These are phyloP conservation scores for Ceraceosorus guamensis DNA, from an alignment of 1,284 basidiomycete genomes.

Conservation along the genomic window DNA sequence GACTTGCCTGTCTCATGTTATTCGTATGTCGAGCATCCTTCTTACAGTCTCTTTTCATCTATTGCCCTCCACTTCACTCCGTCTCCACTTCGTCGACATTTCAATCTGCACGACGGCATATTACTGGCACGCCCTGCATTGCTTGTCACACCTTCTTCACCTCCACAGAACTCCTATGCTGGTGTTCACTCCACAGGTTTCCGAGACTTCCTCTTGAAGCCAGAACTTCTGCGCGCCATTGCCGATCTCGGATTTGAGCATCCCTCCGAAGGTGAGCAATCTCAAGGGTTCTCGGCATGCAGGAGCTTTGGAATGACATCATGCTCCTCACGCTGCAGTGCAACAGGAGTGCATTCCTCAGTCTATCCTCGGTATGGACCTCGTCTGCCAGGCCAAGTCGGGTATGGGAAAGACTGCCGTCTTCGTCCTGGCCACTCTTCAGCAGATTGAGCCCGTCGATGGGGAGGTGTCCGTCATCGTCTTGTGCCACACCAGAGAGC, in stretches of 20 bases:
- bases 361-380: constrained; percentile 98
- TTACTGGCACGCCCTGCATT: constrained; percentile 1
- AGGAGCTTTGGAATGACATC: neutral
- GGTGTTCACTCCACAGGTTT: constrained; percentile 49
- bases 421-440: constrained; percentile 93
- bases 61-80: constrained; percentile 10
- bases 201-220: constrained; percentile 86
- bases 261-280: constrained; percentile 82
- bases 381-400: constrained; percentile 98
- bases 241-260: constrained; percentile 99
- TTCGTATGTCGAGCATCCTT: neutral
- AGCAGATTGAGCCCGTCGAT: constrained; percentile 96
- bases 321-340: constrained; percentile 56
- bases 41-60: neutral
- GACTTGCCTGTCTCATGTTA: neutral
- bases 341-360: constrained; percentile 99
- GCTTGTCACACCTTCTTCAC: neutral
- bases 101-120: neutral
- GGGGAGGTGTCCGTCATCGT: constrained; percentile 97
- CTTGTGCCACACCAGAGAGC: constrained; percentile 96
- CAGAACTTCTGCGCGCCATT: constrained; percentile 92
- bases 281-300: neutral
- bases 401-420: constrained; percentile 99
- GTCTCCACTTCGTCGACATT: neutral
- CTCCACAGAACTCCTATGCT: constrained; percentile 44